Evolutionary conservation across 805 yeast genomes (phyloP).

Genomic region (Candida vaughaniae): DNA sequence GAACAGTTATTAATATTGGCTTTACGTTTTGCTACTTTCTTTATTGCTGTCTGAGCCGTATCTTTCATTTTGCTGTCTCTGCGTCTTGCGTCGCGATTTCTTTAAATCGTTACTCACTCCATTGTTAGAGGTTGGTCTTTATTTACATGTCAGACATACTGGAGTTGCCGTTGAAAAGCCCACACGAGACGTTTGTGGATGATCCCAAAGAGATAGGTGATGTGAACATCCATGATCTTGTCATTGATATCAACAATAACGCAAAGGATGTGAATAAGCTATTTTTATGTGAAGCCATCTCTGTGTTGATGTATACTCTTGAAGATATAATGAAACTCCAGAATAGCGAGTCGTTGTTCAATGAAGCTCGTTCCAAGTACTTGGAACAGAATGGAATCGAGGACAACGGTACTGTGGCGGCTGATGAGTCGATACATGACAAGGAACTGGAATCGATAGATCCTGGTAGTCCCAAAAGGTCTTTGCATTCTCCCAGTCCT

Average conservation of each 20-base stretch:
- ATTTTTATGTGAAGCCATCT: constrained; percentile 34
- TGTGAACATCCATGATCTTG: constrained; percentile 32
- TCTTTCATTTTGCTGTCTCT: no score
- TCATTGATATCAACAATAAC: constrained; percentile 29
- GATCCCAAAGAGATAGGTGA: constrained; percentile 36
- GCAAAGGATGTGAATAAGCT: constrained; percentile 34
- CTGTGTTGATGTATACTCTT: constrained; percentile 27
- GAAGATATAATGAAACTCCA: constrained; percentile 34
- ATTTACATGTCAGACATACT: constrained; percentile 11
- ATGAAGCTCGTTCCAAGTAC: constrained; percentile 25
- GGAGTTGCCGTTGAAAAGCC: constrained; percentile 38
- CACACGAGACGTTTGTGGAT: constrained; percentile 41
- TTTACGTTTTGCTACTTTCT: no score
- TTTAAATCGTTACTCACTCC: no score
- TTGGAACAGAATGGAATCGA: constrained; percentile 16
- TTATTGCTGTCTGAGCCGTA: no score
- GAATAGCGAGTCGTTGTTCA: constrained; percentile 20
- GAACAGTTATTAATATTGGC: no score
- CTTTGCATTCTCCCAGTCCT: constrained; percentile 18
- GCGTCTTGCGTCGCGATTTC: no score
- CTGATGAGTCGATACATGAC: no score
- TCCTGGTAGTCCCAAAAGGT: background rate
- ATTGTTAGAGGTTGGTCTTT: no score
- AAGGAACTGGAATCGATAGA: background rate
- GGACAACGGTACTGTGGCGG: background rate